Evolutionary conservation across 495 filamentous ascomycete species (phyloP), one percentile per base, ranked within the genome.

Genomic region (Penicillium argentinense): DNA sequence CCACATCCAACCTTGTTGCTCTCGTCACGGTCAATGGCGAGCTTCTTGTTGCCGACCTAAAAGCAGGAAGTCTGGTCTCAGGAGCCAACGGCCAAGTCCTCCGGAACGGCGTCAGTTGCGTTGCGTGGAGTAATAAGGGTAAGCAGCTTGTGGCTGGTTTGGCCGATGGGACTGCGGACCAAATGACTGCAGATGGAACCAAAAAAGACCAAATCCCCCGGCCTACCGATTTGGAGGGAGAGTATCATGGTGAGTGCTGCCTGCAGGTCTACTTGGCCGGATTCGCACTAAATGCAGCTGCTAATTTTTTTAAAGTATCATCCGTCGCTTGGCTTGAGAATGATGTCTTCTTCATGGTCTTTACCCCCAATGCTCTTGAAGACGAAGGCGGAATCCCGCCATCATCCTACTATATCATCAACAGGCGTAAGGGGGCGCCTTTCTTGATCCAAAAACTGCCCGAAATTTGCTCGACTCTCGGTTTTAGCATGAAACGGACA

Each of bases 141-240:
- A 97, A 95, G 62, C 91, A 96, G 62, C 73, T 99, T 17, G 79
- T 97, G 5, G 95, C 90, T 53, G 95, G 95, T 22, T 77, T 95
- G 53, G 84, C 75, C 13, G 82, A 96, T 66, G 93, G 92, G 39
- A 82, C 83, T 16, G 82, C 84, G 27, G 82, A 78, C 47, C 92
- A 96, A 59, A 84, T 97, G 82, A 89, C 85, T 1, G 87, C 86
- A 0, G 78, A 88, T 39, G 93, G 91, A 23, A 73, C 71, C 11
- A 76, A 77, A 14, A 93, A 89, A 63, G 89, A 75, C 16, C 74
- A 81, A 29, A 86, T 97, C 29, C 92, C 93, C 24, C 77, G 82
- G 28, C 90, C 92, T 5, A 80, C 88, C 8, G 76, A 74, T 43
- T 49, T 95, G 6, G 75, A 84, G 34, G 64, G 70, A 5, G 75